phyloP scores from a whole-genome alignment of 352 stramenopile genomes.

The Globisporangium carolinianum region DNA sequence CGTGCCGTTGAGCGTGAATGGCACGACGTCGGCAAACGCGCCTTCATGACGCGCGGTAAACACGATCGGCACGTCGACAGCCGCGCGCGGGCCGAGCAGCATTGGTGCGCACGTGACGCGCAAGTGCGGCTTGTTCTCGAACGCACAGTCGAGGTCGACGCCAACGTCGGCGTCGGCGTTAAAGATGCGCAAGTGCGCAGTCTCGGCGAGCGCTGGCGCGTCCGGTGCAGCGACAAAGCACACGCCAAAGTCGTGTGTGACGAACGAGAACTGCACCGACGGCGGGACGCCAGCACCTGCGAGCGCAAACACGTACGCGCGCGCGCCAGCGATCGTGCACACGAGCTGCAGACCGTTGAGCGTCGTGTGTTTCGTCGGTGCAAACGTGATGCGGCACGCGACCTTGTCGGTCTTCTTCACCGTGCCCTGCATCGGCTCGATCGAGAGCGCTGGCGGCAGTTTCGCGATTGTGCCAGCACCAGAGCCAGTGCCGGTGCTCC shows the following conservation, averaged over 20 bases:
- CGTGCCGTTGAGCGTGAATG: conserved; percentile 89
- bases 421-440: conserved; percentile 74
- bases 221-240: conserved; percentile 89
- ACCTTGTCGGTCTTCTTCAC: conserved; percentile 87
- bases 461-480: conserved; percentile 5
- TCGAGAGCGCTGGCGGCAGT: conserved; percentile 32
- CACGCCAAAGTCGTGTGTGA: conserved; percentile 85
- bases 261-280: conserved; percentile 87
- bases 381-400: conserved; percentile 67
- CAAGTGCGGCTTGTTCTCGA: conserved; percentile 83
- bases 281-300: conserved; percentile 75
- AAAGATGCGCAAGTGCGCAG: conserved; percentile 54
- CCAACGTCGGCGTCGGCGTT: conserved; percentile 82
- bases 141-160: conserved; percentile 87
- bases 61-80: conserved; percentile 66
- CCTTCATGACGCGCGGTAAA: conserved; percentile 85
- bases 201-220: conserved; percentile 44
- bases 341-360: conserved; percentile 65
- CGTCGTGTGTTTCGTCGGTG: conserved; percentile 59
- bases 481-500: conserved; percentile 23
- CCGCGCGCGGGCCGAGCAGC: conserved; percentile 75
- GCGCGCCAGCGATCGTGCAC: conserved; percentile 84
- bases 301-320: conserved; percentile 74
- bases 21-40: conserved; percentile 79
- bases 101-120: conserved; percentile 81